Evolutionary conservation across 2,329 filamentous ascomycete genomes (phyloP), one percentile per base, ranked within the genome.

Genomic region (Talaromyces sp.): DNA sequence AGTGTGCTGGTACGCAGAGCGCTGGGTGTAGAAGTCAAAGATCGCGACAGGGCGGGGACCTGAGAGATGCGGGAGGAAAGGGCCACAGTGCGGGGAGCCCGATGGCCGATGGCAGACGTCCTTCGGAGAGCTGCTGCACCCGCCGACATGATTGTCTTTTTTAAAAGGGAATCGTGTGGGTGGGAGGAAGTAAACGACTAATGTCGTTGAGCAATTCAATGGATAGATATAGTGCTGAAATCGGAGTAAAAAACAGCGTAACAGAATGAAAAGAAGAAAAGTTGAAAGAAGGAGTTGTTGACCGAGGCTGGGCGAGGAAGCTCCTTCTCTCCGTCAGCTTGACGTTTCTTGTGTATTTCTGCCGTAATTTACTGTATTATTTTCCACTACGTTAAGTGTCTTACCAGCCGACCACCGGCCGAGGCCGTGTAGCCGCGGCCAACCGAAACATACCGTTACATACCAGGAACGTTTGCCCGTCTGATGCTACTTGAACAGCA

Each of bases 21-120:
- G 45, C 64, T 70, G 66, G 66, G 68, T 65, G 62, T 63, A 49
- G 69, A 65, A 50, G 72, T 71, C 54, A 73, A 72, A 68, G 71
- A 67, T 72, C 73, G 75, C 56, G 56, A 59, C 69, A 75, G 76
- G 70, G 73, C 70, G 64, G 73, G 86, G 62, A 79, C 24, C 33
- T 62, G 82, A 14, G 72, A 72, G 69, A 82, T 77, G 66, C 80
- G 82, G 71, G 79, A 76, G 68, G 80, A 81, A 65, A 63, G 57
- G n/a, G 77, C 73, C 68, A 82, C 81, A 45, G 58, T 61, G 72
- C 74, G 76, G 68, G 73, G 76, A 73, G 73, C 71, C 68, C 76
- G 74, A 72, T 75, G 74, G 74, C 77, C 77, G 72, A 79, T 69
- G 56, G 56, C 39, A 59, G 56, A 59, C 22, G 37, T 59, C 70